These are phyloP conservation scores for Fusarium illudens DNA, from an alignment of 2,329 filamentous ascomycete species.

Conservation along the genomic window DNA sequence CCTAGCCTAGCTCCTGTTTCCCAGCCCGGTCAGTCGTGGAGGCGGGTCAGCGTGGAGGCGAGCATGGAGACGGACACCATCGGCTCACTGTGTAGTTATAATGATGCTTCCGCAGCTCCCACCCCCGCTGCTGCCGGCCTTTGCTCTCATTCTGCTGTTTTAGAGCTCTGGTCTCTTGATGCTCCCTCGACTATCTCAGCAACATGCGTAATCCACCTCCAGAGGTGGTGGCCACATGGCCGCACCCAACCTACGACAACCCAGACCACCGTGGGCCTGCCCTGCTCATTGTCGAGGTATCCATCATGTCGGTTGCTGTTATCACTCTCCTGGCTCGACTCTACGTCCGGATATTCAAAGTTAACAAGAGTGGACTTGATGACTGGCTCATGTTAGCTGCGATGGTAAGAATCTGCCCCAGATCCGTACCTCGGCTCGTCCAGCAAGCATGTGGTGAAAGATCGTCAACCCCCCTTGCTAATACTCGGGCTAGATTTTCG, in stretches of 20 bases:
- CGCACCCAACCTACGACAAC: conserved; percentile 49
- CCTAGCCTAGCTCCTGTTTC: conserved; percentile 13
- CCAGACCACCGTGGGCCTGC: conserved; percentile 49
- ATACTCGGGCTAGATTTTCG: conserved; percentile 42
- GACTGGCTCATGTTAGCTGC: conserved; percentile 55
- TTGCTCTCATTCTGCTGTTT: conserved; percentile 11
- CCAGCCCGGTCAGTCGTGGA: conserved; percentile 12
- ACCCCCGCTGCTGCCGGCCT: conserved; percentile 44
- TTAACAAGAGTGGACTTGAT: conserved; percentile 48
- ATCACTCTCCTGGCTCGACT: conserved; percentile 48
- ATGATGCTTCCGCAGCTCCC: conserved; percentile 24
- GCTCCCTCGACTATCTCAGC: conserved; percentile 7
- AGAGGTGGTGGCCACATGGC: conserved; percentile 50
- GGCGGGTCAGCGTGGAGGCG: conserved; percentile 33
- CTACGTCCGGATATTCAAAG: conserved; percentile 48
- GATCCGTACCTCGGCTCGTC: conserved; percentile 15
- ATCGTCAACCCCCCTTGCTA: conserved; percentile 11
- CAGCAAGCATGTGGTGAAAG: conserved; percentile 9
- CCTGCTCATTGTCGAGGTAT: conserved; percentile 50
- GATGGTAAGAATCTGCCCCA: conserved; percentile 41
- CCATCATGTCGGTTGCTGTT: conserved; percentile 47
- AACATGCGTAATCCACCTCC: conserved; percentile 49
- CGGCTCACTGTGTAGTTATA: conserved; percentile 28
- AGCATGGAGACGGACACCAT: conserved; percentile 6
- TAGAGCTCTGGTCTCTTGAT: conserved; percentile 3